phyloP scores from a whole-genome alignment of 495 filamentous ascomycete genomes.

The Aspergillus conjunctus region DNA sequence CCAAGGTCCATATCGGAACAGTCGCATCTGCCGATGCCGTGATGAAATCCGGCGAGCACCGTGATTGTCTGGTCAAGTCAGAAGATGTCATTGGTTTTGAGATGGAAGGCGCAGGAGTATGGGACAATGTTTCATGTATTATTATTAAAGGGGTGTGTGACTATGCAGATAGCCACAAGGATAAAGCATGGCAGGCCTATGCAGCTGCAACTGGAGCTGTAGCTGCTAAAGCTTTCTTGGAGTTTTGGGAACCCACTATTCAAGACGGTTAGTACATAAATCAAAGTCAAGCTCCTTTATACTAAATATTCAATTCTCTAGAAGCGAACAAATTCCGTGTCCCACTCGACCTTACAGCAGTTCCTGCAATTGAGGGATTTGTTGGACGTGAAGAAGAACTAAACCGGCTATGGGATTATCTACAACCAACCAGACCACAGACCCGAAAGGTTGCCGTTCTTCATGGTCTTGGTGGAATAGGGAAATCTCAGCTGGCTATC shows the following conservation, averaged over 20 bases:
- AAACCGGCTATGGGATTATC: conserved; percentile 27
- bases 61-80: conserved; percentile 26
- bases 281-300: conserved; percentile 12
- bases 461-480: conserved; percentile 46
- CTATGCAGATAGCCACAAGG: conserved; percentile 48
- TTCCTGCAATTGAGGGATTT: conserved; percentile 33
- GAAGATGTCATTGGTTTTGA: conserved; percentile 36
- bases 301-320: conserved; percentile 5
- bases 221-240: conserved; percentile 34
- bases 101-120: conserved; percentile 51
- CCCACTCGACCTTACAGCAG: conserved; percentile 28
- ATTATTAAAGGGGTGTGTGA: too few relatives aligned
- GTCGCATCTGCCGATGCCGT: conserved; percentile 35
- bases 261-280: conserved; percentile 16
- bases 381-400: conserved; percentile 33
- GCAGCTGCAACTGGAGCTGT: conserved; percentile 41
- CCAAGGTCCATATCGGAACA: conserved; percentile 30
- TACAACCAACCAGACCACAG: conserved; percentile 22
- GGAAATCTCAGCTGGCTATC: conserved; percentile 47
- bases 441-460: conserved; percentile 34
- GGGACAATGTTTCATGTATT: conserved; percentile 40
- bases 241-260: conserved; percentile 20
- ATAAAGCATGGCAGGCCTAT: conserved; percentile 44
- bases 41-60: conserved; percentile 24
- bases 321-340: conserved; percentile 25